Percentiles rank a stretch among this genome's conserved stretches.
phyloP scores from a whole-genome alignment of 805 yeast genomes.

The Yarrowia hollandica region DNA sequence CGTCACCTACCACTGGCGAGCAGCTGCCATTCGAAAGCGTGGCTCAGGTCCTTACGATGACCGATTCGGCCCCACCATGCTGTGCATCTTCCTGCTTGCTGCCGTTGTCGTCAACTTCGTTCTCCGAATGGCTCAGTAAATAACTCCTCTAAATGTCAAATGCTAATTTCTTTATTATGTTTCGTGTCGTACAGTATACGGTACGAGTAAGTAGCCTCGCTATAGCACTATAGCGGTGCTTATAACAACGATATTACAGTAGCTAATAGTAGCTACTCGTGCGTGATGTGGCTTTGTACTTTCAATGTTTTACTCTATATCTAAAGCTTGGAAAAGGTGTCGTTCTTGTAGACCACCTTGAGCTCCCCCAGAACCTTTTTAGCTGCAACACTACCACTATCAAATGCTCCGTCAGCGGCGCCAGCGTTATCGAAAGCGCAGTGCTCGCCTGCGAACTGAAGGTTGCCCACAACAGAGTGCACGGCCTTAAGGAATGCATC shows the following conservation, averaged over 20 bases:
- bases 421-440: constrained; percentile 33
- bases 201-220: too few species aligned
- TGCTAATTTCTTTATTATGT: constrained; percentile 16
- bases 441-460: constrained; percentile 42
- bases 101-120: constrained; percentile 94
- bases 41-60: constrained; percentile 99
- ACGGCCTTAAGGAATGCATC: constrained; percentile 34
- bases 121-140: constrained; percentile 55
- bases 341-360: constrained; percentile 9
- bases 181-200: too few species aligned
- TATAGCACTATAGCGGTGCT: too few species aligned
- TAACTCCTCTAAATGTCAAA: not conserved
- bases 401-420: constrained; percentile 35
- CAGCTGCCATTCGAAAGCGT: constrained; percentile 94
- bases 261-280: too few species aligned
- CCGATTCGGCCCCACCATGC: constrained; percentile 96
- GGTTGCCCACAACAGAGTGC: constrained; percentile 31
- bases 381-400: constrained; percentile 35
- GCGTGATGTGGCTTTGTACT: too few species aligned
- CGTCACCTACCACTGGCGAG: constrained; percentile 98
- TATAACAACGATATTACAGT: too few species aligned
- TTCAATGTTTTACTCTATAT: too few species aligned
- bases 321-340: constrained; percentile 14
- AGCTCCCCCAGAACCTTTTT: constrained; percentile 31
- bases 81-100: constrained; percentile 86